Percentiles rank a stretch among this genome's conserved stretches.
Conservation (phyloP, 495 filamentous ascomycete species). For the Melanomma pulvis-pyrius region DNA sequence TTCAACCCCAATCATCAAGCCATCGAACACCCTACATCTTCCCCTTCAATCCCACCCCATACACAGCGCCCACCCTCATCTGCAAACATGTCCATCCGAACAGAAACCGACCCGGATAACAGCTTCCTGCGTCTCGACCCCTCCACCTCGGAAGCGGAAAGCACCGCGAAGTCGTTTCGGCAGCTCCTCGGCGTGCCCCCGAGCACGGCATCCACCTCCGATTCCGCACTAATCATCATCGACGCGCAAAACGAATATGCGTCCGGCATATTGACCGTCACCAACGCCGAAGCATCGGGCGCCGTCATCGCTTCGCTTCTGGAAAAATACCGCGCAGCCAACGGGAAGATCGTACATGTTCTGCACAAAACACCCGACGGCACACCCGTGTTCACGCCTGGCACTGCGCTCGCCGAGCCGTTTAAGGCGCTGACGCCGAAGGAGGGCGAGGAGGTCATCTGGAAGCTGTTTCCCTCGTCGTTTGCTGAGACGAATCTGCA, state of each 20-base stretch:
- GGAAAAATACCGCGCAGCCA: constrained; percentile 53
- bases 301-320: constrained; percentile 55
- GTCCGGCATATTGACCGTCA: constrained; percentile 54
- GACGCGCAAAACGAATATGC: constrained; percentile 69
- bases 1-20: too few relatives aligned
- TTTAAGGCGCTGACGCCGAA: constrained; percentile 56
- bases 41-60: too few relatives aligned
- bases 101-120: not conserved
- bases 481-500: constrained; percentile 55
- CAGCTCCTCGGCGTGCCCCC: constrained; percentile 51
- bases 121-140: not conserved
- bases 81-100: not conserved
- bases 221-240: constrained; percentile 63
- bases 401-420: constrained; percentile 55
- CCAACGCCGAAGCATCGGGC: constrained; percentile 52
- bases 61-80: too few relatives aligned
- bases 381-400: constrained; percentile 63
- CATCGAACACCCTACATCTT: not conserved
- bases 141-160: not conserved
- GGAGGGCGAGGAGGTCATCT: constrained; percentile 38
- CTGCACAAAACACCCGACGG: constrained; percentile 57
- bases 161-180: constrained; percentile 51
- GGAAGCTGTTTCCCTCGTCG: constrained; percentile 52
- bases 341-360: constrained; percentile 60
- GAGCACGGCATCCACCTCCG: constrained; percentile 53